Conservation (phyloP, 2,329 filamentous ascomycete genomes). For the Daldinia sp. region DNA sequence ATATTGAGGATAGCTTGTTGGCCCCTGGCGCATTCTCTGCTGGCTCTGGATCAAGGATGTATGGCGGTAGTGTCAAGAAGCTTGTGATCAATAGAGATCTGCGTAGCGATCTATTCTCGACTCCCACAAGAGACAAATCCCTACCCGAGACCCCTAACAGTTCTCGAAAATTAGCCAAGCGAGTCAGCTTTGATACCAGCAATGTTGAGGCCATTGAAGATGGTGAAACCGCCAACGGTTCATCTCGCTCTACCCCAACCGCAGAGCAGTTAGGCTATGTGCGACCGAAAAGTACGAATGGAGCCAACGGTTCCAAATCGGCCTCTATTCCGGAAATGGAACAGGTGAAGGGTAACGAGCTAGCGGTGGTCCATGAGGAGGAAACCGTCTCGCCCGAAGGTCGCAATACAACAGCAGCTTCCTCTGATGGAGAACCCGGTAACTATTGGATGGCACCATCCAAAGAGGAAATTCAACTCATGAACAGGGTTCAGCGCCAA, state of each 20-base stretch:
- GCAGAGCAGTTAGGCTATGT: slow-evolving; percentile 68
- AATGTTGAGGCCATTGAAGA: slow-evolving; percentile 58
- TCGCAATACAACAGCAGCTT: slow-evolving; percentile 39
- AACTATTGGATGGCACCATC: slow-evolving; percentile 88
- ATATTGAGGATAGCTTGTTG: slow-evolving; percentile 84
- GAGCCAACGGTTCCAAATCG: slow-evolving; percentile 55
- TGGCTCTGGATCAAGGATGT: slow-evolving; percentile 68
- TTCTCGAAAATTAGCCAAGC: slow-evolving; percentile 74
- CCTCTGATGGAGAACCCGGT: slow-evolving; percentile 65
- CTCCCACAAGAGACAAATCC: slow-evolving; percentile 63
- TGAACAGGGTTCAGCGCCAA: slow-evolving; percentile 82
- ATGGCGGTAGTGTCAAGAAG: slow-evolving; percentile 83
- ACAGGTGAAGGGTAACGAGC: slow-evolving; percentile 75
- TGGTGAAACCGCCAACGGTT: slow-evolving; percentile 53
- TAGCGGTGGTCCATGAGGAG: slow-evolving; percentile 82
- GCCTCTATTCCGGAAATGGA: slow-evolving; percentile 69
- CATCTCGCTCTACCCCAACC: slow-evolving; percentile 58
- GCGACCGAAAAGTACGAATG: slow-evolving; percentile 58
- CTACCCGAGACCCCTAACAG: slow-evolving; percentile 52
- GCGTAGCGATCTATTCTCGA: slow-evolving; percentile 74
- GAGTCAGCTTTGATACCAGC: slow-evolving; percentile 88
- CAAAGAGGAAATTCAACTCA: slow-evolving; percentile 75
- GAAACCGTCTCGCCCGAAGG: slow-evolving; percentile 52
- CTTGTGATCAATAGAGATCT: slow-evolving; percentile 91
- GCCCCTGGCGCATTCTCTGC: slow-evolving; percentile 85